A percentile compares a stretch with the other conserved stretches of the same genome.
Conservation (phyloP, 2,329 filamentous ascomycete species). For the Beauveria scarabaeidicola region DNA sequence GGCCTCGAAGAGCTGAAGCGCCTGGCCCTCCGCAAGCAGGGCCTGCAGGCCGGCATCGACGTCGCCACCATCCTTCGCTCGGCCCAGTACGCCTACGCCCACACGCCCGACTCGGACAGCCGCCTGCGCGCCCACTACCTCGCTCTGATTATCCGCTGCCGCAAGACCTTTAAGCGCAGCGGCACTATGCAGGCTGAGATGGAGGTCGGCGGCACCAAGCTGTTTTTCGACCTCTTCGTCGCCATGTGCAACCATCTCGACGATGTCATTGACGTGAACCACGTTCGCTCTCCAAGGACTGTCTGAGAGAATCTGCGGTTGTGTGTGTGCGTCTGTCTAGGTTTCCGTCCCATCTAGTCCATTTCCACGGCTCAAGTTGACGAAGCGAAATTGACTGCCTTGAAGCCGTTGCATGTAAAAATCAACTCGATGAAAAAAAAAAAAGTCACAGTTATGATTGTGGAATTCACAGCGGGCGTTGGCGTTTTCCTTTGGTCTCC, state of each 20-base stretch:
- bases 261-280: conserved; percentile 83
- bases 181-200: conserved; percentile 99
- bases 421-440: conserved; percentile 20
- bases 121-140: conserved; percentile 93
- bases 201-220: conserved; percentile 80
- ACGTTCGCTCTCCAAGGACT: conserved; percentile 50
- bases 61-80: conserved; percentile 85
- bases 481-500: conserved; percentile 32
- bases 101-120: conserved; percentile 89
- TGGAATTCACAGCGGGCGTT: conserved; percentile 19
- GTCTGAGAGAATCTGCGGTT: conserved; percentile 34
- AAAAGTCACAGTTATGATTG: conserved; percentile 14
- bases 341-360: neutral
- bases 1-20: conserved; percentile 87
- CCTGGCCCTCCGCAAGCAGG: conserved; percentile 88
- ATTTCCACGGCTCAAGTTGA: conserved; percentile 17
- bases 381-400: conserved; percentile 11
- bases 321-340: neutral
- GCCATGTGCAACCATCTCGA: conserved; percentile 98
- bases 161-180: conserved; percentile 95
- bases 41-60: conserved; percentile 84
- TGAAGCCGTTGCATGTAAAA: conserved; percentile 9
- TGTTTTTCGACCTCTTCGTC: conserved; percentile 98
- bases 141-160: conserved; percentile 92
- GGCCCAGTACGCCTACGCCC: conserved; percentile 89